phyloP scores from a whole-genome alignment of 305 asterid genomes.

The Fraxinus floribunda region DNA sequence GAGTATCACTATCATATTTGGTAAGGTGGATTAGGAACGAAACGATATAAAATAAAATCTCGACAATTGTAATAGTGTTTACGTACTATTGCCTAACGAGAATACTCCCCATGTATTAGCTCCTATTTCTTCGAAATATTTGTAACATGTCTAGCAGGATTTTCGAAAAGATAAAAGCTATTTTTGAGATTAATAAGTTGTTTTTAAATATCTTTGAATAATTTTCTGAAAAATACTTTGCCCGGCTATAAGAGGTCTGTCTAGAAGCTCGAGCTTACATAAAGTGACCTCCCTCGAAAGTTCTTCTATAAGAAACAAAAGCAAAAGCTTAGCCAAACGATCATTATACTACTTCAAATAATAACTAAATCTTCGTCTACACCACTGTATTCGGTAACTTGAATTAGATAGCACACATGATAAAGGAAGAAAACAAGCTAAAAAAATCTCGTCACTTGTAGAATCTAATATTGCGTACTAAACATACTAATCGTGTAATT shows the following conservation, averaged over 20 bases:
- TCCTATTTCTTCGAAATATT: background rate
- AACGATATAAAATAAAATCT: too few species aligned
- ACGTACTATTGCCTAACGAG: background rate
- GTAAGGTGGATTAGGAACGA: background rate
- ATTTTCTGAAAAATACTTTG: too few species aligned
- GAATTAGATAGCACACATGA: background rate
- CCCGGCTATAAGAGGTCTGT: too few species aligned
- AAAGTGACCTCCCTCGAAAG: background rate
- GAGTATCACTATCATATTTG: background rate
- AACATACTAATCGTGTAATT: background rate
- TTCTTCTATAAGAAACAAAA: too few species aligned
- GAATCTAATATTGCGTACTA: background rate
- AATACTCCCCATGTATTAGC: background rate
- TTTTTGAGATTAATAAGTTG: too few species aligned
- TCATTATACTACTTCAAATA: background rate
- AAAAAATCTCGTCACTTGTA: background rate
- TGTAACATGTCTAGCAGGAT: background rate
- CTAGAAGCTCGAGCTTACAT: background rate
- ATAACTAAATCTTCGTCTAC: background rate
- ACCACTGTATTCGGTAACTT: too few species aligned
- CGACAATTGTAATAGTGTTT: background rate
- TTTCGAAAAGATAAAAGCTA: background rate
- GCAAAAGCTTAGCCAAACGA: too few species aligned
- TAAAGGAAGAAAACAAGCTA: background rate
- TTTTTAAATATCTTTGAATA: too few species aligned